A percentile compares a stretch with the other conserved stretches of the same genome.
phyloP scores from a whole-genome alignment of 768 basidiomycete genomes.

The Trametopsis cervina region DNA sequence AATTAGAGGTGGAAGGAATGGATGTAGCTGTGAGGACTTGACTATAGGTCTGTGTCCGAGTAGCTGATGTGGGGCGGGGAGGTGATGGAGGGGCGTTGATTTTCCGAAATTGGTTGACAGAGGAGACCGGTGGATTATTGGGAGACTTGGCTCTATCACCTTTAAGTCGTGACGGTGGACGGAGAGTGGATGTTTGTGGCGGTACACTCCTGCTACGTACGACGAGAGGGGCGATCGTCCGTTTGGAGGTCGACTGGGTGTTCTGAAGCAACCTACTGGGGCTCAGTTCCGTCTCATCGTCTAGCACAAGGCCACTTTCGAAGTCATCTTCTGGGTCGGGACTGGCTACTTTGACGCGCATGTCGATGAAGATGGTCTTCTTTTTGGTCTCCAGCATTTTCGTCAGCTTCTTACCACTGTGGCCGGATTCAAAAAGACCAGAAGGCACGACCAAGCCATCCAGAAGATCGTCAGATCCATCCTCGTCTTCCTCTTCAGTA shows the following conservation, averaged over 20 bases:
- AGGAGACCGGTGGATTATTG: slow-evolving; percentile 60
- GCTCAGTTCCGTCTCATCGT: slow-evolving; percentile 77
- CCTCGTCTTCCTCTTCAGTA: slow-evolving; percentile 54
- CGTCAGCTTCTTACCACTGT: slow-evolving; percentile 43
- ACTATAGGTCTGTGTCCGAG: slow-evolving; percentile 51
- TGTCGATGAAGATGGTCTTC: slow-evolving; percentile 47
- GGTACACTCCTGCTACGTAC: slow-evolving; percentile 58
- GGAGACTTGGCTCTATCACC: slow-evolving; percentile 69
- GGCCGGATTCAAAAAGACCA: slow-evolving; percentile 66
- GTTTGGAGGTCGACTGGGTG: slow-evolving; percentile 35
- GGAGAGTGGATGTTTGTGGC: slow-evolving; percentile 36
- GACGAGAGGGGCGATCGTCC: slow-evolving; percentile 22
- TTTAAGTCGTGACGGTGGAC: slow-evolving; percentile 60
- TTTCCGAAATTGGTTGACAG: slow-evolving; percentile 60
- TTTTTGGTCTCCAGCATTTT: slow-evolving; percentile 50
- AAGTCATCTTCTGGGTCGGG: slow-evolving; percentile 80
- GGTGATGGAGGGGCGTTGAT: slow-evolving; percentile 66
- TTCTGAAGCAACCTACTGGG: slow-evolving; percentile 63
- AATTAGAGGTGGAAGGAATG: slow-evolving; percentile 39
- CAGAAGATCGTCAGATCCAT: slow-evolving; percentile 60
- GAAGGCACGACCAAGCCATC: slow-evolving; percentile 78
- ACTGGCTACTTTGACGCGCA: slow-evolving; percentile 42
- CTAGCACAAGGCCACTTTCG: slow-evolving; percentile 77
- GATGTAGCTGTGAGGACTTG: slow-evolving; percentile 48
- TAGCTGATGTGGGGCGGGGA: slow-evolving; percentile 40